These are phyloP conservation scores for Talaromyces nanjingensis DNA, from an alignment of 495 filamentous ascomycete genomes.

Conservation along the genomic window DNA sequence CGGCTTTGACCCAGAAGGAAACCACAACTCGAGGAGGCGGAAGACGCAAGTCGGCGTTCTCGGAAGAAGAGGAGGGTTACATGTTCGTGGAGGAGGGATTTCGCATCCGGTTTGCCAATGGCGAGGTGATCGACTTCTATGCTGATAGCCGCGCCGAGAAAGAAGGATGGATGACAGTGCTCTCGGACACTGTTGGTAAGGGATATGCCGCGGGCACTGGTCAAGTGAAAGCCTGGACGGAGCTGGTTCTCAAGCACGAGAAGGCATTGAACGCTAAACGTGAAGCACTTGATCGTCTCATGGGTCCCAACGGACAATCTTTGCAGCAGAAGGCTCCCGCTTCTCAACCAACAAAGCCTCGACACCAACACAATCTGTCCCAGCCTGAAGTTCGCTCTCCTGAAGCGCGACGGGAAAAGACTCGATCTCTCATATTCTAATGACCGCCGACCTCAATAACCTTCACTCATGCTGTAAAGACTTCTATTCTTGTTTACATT, in stretches of 20 bases:
- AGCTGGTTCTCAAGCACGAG: constrained; percentile 62
- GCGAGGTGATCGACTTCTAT: constrained; percentile 97
- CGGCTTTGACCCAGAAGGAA: constrained; percentile 73
- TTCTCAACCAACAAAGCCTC: constrained; percentile 20
- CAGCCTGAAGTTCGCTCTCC: constrained; percentile 33
- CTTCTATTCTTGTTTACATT: constrained; percentile 10
- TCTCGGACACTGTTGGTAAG: constrained; percentile 78
- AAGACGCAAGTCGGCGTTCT: constrained; percentile 87
- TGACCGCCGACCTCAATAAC: background rate
- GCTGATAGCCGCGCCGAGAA: constrained; percentile 82
- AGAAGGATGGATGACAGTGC: constrained; percentile 87
- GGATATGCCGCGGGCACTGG: constrained; percentile 36
- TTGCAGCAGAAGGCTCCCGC: constrained; percentile 23
- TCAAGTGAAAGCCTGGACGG: constrained; percentile 64
- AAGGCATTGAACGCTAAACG: constrained; percentile 28
- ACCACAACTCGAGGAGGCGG: constrained; percentile 65
- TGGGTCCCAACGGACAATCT: constrained; percentile 17
- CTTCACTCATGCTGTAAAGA: background rate
- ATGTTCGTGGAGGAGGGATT: constrained; percentile 99
- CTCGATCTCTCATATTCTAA: constrained; percentile 39
- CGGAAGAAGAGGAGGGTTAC: constrained; percentile 97
- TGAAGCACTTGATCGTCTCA: constrained; percentile 23
- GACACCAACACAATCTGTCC: constrained; percentile 38
- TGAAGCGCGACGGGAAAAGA: constrained; percentile 37
- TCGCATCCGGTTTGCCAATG: constrained; percentile 95